Base-by-base conservation (phyloP, 352 stramenopile species). In the Phytophthora tubulina region DNA sequence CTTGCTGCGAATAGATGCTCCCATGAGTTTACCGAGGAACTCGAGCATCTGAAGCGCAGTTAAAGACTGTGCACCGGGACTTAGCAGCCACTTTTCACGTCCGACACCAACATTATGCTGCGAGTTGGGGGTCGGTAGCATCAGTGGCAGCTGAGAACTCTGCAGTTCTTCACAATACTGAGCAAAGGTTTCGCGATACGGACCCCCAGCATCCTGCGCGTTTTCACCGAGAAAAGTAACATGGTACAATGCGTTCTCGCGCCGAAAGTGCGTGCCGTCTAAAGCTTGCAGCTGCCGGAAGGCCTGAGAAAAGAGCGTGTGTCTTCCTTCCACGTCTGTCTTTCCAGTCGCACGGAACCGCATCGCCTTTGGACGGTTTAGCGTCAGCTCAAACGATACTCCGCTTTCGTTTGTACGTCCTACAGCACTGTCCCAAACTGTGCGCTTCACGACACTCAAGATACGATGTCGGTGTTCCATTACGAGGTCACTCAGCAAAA, bases 11-110 rank as follows among this genome's bases (percentile, higher is more conserved):
- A 98, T 84, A 5, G 77, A 80, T 15, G 91, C 83, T 0, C 94
- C 95, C 76, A 98, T 96, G 4, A 98, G 73, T 64, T 98, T 98
- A 7, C 95, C 95, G 9, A 98, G 73, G 55, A 98, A 98, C 52
- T 96, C 85, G 38, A 96, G 94, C 86, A 98, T 97, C 33, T 90
- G 84, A 17, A 90, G 70, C 15, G 83, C 55, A 36, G 75, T 89
- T 0, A 45, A 33, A n/a, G 66, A 76, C 8, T 60, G 76, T 11
- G 93, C 83, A 14, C 79, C 81, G 1, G 95, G 92, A 67, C 97
- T 97, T 52, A 97, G 51, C 11, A 98, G 70, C 83, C 93, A 99
- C 50, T 93, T 96, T 51, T 98, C 94, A 5, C 91, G 80, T 6
- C 91, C 92, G 14, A 79, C 69, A 31, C 96, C 94, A 49, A 97